Evolutionary conservation across 768 basidiomycete species (phyloP), one percentile per base, ranked within the genome.

Genomic region (Leccinellum rugosiceps): DNA sequence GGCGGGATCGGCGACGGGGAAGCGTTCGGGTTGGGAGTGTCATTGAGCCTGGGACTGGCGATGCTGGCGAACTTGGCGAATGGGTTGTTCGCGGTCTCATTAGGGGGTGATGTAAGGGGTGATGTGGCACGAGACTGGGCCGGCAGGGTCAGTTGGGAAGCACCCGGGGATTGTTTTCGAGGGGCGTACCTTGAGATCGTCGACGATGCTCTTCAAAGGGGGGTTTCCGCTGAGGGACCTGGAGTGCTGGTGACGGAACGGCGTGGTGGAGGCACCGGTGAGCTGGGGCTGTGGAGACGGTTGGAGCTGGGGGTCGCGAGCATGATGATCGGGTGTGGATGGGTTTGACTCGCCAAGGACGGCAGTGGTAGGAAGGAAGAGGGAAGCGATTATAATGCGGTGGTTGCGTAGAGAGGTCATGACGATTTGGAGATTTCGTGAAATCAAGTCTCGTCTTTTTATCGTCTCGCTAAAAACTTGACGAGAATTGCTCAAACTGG

Each of bases 351-450:
- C 75, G 68, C 81, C 84, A 43, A 84, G 74, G 46, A 85, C 82
- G 44, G 83, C 83, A 35, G 90, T 88, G 58, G 82, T 83, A 35
- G 91, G 91, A 34, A 92, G 83, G 68, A 93, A 92, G 57, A 92
- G 84, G n/a, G 88, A 87, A 15, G 90, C 91, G 70, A 93, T 85
- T 70, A 92, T 77, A 54, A 88, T 79, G 31, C 91, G 78, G 70
- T 89, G 87, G 72, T 83, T 83, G 55, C 86, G 79, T 67, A 90
- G 81, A 35, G 88, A 85, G 68, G 79, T 80, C 89, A 90, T 90
- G 35, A 17, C 9, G 9, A 25, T 25, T 31, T 35, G 35, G 17
- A 17, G 35, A 35, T 35, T 17, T 17, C 14, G n/a, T 17, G 34
- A 4, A 13, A 38, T 6, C 1, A 30, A 11, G 17, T 23, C 31